A percentile compares a stretch with the other conserved stretches of the same genome.
Conservation (phyloP, 1,139 yeast species). For the Sugiyamaella neomexicana region DNA sequence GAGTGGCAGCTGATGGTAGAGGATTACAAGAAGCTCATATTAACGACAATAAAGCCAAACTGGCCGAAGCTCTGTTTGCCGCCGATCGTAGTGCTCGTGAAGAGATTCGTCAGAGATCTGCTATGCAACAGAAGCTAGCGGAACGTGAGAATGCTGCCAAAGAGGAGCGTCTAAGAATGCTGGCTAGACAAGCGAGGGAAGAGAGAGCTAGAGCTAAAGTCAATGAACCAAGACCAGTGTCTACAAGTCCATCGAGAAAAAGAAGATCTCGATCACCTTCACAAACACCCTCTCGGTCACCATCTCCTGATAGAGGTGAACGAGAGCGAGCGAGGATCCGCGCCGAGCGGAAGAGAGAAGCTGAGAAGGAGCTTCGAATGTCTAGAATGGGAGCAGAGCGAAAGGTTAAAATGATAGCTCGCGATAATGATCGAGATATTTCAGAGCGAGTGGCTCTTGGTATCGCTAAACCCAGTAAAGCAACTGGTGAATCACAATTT, state of each 20-base stretch:
- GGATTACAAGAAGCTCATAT: constrained; percentile 44
- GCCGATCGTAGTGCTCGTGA: constrained; percentile 78
- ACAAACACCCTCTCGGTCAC: constrained; percentile 12
- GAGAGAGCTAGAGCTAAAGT: constrained; percentile 30
- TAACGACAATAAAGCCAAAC: constrained; percentile 60
- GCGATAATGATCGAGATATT: constrained; percentile 51
- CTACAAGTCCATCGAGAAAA: not conserved
- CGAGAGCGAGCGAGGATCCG: constrained; percentile 45
- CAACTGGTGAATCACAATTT: constrained; percentile 47
- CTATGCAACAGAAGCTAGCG: constrained; percentile 54
- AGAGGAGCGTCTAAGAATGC: constrained; percentile 56
- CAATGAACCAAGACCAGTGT: not conserved
- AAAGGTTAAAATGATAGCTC: constrained; percentile 47
- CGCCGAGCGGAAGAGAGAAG: constrained; percentile 48
- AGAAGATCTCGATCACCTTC: constrained; percentile 19
- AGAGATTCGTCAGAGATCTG: constrained; percentile 62
- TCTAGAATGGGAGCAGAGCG: constrained; percentile 50
- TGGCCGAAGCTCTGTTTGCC: constrained; percentile 68
- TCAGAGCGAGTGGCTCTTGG: constrained; percentile 58
- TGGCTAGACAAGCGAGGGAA: constrained; percentile 60
- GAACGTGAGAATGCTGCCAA: constrained; percentile 57
- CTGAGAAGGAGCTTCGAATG: constrained; percentile 48
- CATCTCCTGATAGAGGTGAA: constrained; percentile 30
- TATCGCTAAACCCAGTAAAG: constrained; percentile 45
- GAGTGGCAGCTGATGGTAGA: constrained; percentile 63